Base-by-base conservation (phyloP, 164 flowering plant species). In the Vitis cinerea region DNA sequence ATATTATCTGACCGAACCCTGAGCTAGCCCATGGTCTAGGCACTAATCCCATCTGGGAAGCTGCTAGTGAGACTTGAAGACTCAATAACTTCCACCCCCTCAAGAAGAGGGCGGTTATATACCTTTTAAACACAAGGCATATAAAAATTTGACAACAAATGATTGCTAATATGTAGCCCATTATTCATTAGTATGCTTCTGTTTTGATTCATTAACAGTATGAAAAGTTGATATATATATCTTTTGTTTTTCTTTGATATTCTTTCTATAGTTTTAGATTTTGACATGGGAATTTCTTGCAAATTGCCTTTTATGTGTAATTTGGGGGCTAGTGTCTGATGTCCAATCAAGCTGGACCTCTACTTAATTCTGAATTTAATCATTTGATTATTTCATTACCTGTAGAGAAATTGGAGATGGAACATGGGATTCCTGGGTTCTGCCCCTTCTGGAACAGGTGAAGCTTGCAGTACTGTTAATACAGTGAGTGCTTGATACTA, bases 371-470 rank as follows among this genome's bases (percentile, higher is more conserved):
- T 15, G 10, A 56, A 54, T 9, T 9, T 31, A 53, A 23, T 67
- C 12, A 51, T 27, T n/a, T 50, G 27, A 16, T 50, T 48, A 65
- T 12, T n/a, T 15, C 60, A 2, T 50, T 49, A 27, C 4, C 49
- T 72, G 52, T 59, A 80, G 86, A 68, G 86, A 80, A 71, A 81
- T 79, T 63, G 86, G 86, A 67, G 76, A 83, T 71, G 83, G 86
- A 29, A 17, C 68, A 12, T 77, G 82, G 77, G 82, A 81, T 74
- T 81, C 86, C 12, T 80, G 82, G 84, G 68, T 77, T 29, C 70
- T 76, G 76, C 84, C 84, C 65, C 77, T 83, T 47, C 1, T 65
- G 37, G 76, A 83, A 68, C 86, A 83, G 79, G 86, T 81, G 62
- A 74, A n/a, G 9, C 29, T 56, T 57, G 8, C 59, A 63, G 44